Evolutionary conservation across 1,284 basidiomycete genomes (phyloP).

Genomic region (Coniophora puteana): DNA sequence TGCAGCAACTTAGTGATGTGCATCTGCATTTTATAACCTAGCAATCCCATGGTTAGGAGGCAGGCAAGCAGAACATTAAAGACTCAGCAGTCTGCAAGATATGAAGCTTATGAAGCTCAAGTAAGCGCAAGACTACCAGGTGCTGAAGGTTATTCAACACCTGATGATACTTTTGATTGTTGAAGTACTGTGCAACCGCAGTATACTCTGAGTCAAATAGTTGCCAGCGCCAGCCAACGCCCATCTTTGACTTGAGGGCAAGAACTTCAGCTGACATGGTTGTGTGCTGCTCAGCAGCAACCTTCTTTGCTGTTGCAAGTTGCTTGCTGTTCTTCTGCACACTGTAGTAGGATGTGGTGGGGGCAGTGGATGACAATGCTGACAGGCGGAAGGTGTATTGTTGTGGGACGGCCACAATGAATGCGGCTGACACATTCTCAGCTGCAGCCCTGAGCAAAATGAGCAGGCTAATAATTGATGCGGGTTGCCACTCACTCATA

Average conservation of each 20-base stretch:
- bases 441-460: too few relatives aligned
- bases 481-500: too few relatives aligned
- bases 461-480: too few relatives aligned
- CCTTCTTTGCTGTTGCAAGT: conserved; percentile 9
- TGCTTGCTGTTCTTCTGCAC: conserved; percentile 4
- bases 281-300: conserved; percentile 5
- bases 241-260: conserved; percentile 16
- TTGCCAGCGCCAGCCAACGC: conserved; percentile 18
- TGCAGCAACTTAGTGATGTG: conserved; percentile 19
- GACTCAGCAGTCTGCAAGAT: conserved; percentile 18
- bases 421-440: too few relatives aligned
- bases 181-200: conserved; percentile 10
- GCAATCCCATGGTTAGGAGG: background rate
- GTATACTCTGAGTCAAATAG: conserved; percentile 11
- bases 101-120: conserved; percentile 28
- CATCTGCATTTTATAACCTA: conserved; percentile 14
- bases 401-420: too few relatives aligned
- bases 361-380: too few relatives aligned
- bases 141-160: conserved; percentile 23
- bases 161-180: conserved; percentile 16
- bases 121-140: conserved; percentile 25
- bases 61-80: background rate
- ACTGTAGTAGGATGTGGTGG: too few relatives aligned
- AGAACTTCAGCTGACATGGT: conserved; percentile 6
- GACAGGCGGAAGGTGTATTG: too few relatives aligned